These are phyloP conservation scores for Diutina catenulata DNA, from an alignment of 1,139 yeast genomes.

Conservation along the genomic window DNA sequence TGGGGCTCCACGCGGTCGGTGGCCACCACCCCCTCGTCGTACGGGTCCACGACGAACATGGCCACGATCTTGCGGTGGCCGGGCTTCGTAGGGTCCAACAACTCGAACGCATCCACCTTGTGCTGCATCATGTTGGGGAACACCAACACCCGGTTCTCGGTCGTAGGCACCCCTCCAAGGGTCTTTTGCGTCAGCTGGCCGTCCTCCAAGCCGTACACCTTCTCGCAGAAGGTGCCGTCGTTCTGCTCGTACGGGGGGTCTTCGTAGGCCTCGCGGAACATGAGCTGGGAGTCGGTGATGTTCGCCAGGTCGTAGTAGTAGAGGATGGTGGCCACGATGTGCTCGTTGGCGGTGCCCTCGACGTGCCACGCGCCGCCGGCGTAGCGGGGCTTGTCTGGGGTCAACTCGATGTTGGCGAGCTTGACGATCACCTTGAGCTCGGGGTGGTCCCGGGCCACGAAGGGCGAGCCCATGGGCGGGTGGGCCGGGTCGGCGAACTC, in stretches of 20 bases:
- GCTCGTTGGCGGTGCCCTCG: constrained; percentile 32
- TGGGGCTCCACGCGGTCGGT: constrained; percentile 30
- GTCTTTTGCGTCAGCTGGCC: constrained; percentile 14
- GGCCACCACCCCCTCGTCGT: constrained; percentile 17
- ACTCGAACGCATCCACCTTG: constrained; percentile 26
- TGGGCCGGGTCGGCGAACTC: too few species aligned
- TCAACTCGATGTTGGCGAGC: constrained; percentile 29
- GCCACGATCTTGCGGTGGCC: constrained; percentile 32
- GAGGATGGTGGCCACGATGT: constrained; percentile 29
- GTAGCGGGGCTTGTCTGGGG: constrained; percentile 29
- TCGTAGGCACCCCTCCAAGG: constrained; percentile 17
- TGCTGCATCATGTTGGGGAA: constrained; percentile 33
- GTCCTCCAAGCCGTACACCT: constrained; percentile 20
- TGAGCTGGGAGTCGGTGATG: constrained; percentile 23
- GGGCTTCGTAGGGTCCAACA: constrained; percentile 20
- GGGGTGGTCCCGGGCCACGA: constrained; percentile 59
- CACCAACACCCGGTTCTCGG: constrained; percentile 19
- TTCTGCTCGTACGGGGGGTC: constrained; percentile 28
- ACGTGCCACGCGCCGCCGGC: constrained; percentile 36
- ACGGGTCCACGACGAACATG: constrained; percentile 29
- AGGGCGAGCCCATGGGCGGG: too few species aligned
- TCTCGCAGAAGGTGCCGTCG: constrained; percentile 17
- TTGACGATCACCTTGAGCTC: constrained; percentile 33
- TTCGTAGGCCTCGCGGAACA: constrained; percentile 20
- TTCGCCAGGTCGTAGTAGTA: constrained; percentile 33